phyloP scores from a whole-genome alignment of 305 asterid genomes.

The Fraxinus nigra region DNA sequence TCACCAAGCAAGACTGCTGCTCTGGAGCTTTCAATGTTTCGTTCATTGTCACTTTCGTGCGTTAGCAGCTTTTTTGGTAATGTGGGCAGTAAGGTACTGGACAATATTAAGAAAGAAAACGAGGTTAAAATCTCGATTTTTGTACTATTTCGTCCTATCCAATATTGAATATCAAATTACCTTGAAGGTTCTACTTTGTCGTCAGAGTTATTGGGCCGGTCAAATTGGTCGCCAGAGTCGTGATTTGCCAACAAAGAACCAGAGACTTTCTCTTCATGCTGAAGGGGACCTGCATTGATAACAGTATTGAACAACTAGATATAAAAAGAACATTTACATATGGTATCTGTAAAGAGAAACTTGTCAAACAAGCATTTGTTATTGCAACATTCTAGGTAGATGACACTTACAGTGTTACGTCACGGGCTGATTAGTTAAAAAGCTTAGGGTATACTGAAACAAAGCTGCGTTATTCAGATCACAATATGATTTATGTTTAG shows the following conservation, averaged over 20 bases:
- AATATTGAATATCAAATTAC: background rate
- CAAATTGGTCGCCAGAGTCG: slow-evolving; percentile 20
- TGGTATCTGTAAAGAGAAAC: background rate
- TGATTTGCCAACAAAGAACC: slow-evolving; percentile 27
- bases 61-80: background rate
- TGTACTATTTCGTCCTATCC: background rate
- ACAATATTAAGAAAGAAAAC: background rate
- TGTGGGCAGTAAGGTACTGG: background rate
- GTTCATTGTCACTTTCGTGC: slow-evolving; percentile 31
- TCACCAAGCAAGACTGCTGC: slow-evolving; percentile 31
- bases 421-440: background rate
- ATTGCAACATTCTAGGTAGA: background rate
- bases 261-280: slow-evolving; percentile 19
- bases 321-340: background rate
- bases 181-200: slow-evolving; percentile 28
- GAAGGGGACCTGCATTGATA: slow-evolving; percentile 21
- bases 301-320: slow-evolving; percentile 8
- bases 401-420: background rate
- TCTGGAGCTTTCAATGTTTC: slow-evolving; percentile 23
- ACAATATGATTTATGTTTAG: background rate
- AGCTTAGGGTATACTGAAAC: background rate
- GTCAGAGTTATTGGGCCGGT: slow-evolving; percentile 5
- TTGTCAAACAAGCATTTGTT: background rate
- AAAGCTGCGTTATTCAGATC: background rate
- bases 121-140: background rate